Base-by-base conservation (phyloP, 306 rosid genomes). In the Urtica urens region DNA sequence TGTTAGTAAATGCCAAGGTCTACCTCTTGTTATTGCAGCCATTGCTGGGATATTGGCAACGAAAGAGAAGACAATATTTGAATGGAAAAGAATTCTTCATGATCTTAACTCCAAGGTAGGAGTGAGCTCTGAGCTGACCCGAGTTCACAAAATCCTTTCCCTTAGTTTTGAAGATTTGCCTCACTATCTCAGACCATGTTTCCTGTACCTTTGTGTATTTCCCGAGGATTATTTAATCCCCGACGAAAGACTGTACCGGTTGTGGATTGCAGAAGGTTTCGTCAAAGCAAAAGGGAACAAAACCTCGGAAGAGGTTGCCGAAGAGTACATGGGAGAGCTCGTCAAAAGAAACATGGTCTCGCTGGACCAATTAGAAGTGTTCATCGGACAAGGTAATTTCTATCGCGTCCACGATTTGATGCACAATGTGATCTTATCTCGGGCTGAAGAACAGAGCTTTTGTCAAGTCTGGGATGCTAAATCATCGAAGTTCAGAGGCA, bases 381-480 rank as follows among this genome's bases (percentile, higher is more conserved):
- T 4, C 23, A 34, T 2, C 18, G 11, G 21, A 5, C 11, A 33
- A 31, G 8, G 22, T 26, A 20, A 10, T 28, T 54, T n/a, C n/a
- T n/a, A n/a, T 29, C 23, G 25, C 4, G 56, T 59, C 9, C 65
- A 59, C 26, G 65, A 59, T 59, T 18, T 59, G 16, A 59, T 48
- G 23, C 35, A 20, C 17, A 56, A 59, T 1, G 19, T 59, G 14
- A 50, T 59, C 42, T 28, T 35, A n/a, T 12, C 42, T 5, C 47
- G 15, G 26, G 44, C 27, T 2, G 38, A 35, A 1, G 41, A 1
- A 43, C 9, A 9, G 10, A 3, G n/a, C 24, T 48, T 35, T 6
- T 27, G 6, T 20, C 14, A 56, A 27, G 29, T n/a, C n/a, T 10
- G 14, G 28, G 33, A 26, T 31, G 22, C 13, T 2, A 12, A 13